Conservation (phyloP, 805 yeast species). For the Ogataea pini region DNA sequence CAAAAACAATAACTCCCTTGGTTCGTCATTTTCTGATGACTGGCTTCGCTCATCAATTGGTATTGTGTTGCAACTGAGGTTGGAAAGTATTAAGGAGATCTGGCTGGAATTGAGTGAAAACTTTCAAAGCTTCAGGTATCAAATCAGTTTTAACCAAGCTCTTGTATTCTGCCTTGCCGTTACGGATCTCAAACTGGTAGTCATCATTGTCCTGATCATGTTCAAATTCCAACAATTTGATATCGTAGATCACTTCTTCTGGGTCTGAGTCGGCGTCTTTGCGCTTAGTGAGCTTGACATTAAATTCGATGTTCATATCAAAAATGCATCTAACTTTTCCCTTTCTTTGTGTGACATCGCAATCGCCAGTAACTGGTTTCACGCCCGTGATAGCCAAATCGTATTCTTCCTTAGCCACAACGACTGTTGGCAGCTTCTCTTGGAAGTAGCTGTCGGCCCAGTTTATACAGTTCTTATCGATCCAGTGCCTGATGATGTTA, state of each 20-base stretch:
- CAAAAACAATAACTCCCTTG: too few species aligned
- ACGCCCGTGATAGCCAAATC: slow-evolving; percentile 40
- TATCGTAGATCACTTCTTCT: slow-evolving; percentile 41
- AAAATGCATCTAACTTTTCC: slow-evolving; percentile 77
- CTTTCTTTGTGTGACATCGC: slow-evolving; percentile 82
- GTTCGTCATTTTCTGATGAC: too few species aligned
- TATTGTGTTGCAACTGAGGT: slow-evolving; percentile 59
- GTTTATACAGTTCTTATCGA: slow-evolving; percentile 90
- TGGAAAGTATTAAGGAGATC: slow-evolving; percentile 65
- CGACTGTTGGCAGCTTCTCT: slow-evolving; percentile 54
- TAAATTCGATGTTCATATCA: slow-evolving; percentile 58
- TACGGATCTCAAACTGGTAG: slow-evolving; percentile 50
- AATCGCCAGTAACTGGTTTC: slow-evolving; percentile 61
- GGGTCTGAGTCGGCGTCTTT: slow-evolving; percentile 27
- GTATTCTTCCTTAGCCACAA: slow-evolving; percentile 38
- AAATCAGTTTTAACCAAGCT: slow-evolving; percentile 44
- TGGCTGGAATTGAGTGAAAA: slow-evolving; percentile 58
- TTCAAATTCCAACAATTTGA: slow-evolving; percentile 65
- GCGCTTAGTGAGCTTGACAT: slow-evolving; percentile 39
- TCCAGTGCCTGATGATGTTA: slow-evolving; percentile 74
- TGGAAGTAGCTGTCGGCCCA: slow-evolving; percentile 84
- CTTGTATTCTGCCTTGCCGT: slow-evolving; percentile 40
- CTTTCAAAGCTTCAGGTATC: slow-evolving; percentile 50
- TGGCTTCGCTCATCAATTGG: slow-evolving; percentile 23
- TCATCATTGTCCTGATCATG: slow-evolving; percentile 77